Base-by-base conservation (phyloP, 2,329 filamentous ascomycete species). In the Cordyceps fumosorosea region DNA sequence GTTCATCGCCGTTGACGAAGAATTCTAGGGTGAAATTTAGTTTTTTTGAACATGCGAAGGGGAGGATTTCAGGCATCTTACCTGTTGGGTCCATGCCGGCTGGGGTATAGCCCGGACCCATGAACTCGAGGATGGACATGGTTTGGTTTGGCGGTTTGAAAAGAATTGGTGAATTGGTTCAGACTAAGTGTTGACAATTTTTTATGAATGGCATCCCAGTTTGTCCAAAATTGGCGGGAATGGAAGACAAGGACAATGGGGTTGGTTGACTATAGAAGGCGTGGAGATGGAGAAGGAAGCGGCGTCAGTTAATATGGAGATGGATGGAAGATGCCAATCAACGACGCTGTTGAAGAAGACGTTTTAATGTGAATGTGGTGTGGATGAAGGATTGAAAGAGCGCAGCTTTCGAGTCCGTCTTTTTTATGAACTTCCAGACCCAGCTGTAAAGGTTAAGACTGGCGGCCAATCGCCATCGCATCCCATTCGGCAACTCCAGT, bases 81-180 rank as follows among this genome's bases (percentile, higher is more conserved):
- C 62, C 57, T 48, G 52, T 60, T 1, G 62, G 62, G 29, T 63
- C 56, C 62, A 63, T 63, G 34, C 44, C 56, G n/a, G 51, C 56
- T 3, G 62, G 52, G 12, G 62, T 58, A 42, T 62, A 56, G 22
- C 48, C 56, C 16, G 51, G 14, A 12, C 56, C 56, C 29, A 63
- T 60, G 40, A 63, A 47, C 45, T 60, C 62, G 47, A 63, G 62
- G 40, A 60, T 60, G 10, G 62, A 63, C 62, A 63, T 63, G 40
- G n/a, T 32, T 57, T 18, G 45, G 6, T 34, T 3, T 29, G 29
- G 29, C 29, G 34, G 16, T 14, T 56, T 12, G n/a, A 18, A 14
- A 11, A 18, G 37, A 24, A n/a, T 10, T 6, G 26, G 12, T 12
- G 3, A 10, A 24, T 26, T 11, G 48, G 20, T 18, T n/a, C 14